phyloP scores from a whole-genome alignment of 2,329 filamentous ascomycete species.

The Zelopaecilomyces penicillatus region DNA sequence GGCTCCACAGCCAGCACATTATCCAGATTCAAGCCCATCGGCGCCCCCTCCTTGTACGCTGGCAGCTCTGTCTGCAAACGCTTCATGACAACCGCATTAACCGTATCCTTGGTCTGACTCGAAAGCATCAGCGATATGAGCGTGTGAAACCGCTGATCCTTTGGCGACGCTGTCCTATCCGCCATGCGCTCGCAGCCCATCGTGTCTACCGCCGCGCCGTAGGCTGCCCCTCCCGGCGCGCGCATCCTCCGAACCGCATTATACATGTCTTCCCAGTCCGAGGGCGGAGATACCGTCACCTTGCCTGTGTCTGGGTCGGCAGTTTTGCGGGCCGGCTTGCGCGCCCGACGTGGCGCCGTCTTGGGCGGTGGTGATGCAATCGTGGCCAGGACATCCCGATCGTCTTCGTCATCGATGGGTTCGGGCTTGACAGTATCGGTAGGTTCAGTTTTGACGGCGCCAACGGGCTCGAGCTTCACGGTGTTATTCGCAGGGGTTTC shows the following conservation, averaged over 20 bases:
- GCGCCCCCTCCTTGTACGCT: slow-evolving; percentile 35
- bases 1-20: slow-evolving; percentile 69
- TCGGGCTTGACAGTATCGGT: slow-evolving; percentile 32
- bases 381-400: slow-evolving; percentile 12
- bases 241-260: slow-evolving; percentile 70
- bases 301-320: slow-evolving; percentile 33
- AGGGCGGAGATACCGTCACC: slow-evolving; percentile 48
- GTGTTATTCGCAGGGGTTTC: slow-evolving; percentile 12
- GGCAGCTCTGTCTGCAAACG: slow-evolving; percentile 67
- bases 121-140: slow-evolving; percentile 84
- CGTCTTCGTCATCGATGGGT: slow-evolving; percentile 18
- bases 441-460: slow-evolving; percentile 13
- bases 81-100: slow-evolving; percentile 76
- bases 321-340: slow-evolving; percentile 40
- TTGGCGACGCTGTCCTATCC: slow-evolving; percentile 36
- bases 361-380: slow-evolving; percentile 18
- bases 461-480: slow-evolving; percentile 32
- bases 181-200: slow-evolving; percentile 89
- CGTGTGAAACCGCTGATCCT: slow-evolving; percentile 71
- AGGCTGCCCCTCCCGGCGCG: slow-evolving; percentile 40
- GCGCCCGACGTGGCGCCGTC: slow-evolving; percentile 16
- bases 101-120: slow-evolving; percentile 87
- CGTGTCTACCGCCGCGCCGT: slow-evolving; percentile 84
- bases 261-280: slow-evolving; percentile 81
- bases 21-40: slow-evolving; percentile 58